Evolutionary conservation across 1,284 basidiomycete genomes (phyloP), one percentile per base, ranked within the genome.

Genomic region (Golubevia pallescens): DNA sequence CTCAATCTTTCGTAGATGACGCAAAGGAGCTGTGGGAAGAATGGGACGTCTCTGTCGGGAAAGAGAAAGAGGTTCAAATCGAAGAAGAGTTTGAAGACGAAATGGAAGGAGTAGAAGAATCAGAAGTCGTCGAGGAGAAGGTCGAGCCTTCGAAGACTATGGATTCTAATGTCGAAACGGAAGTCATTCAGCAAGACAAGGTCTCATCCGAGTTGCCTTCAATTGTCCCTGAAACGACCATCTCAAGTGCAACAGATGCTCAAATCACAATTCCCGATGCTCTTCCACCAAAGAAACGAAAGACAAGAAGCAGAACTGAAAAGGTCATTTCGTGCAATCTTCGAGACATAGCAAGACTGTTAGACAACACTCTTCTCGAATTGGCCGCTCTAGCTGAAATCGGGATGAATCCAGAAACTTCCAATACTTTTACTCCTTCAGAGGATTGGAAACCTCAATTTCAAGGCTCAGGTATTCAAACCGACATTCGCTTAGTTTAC

Each of bases 1-100:
- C 73, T 1, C 23, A 23, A 0, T 52, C 32, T 3, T 79, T 81
- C 34, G 8, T 71, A 1, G 28, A 60, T 8, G 77, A 79, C 38
- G 65, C 77, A 2, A 20, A 34, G 8, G 61, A 63, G 3, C 21
- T 77, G 20, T 75, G 67, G 58, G 59, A 60, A 14, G 73, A 67
- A 51, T 75, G 67, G 67, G 73, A 68, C 6, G 20, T 34, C 23
- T 7, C 10, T n/a, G 58, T 23, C 23, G 23, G 28, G 58, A 32
- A n/a, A 51, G 58, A 59, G 20, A n/a, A 10, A 23, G 58, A 23
- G 23, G 14, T 48, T 48, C 13, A 48, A 16, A 16, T 48, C 42
- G 42, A 24, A n/a, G 42, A 54, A 2, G 60, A 54, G 16, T 61
- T 66, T 1, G 59, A 48, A 13, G 10, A 57, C n/a, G 51, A 55